Evolutionary conservation across 768 basidiomycete species (phyloP).

Genomic region (Boletales sp.): DNA sequence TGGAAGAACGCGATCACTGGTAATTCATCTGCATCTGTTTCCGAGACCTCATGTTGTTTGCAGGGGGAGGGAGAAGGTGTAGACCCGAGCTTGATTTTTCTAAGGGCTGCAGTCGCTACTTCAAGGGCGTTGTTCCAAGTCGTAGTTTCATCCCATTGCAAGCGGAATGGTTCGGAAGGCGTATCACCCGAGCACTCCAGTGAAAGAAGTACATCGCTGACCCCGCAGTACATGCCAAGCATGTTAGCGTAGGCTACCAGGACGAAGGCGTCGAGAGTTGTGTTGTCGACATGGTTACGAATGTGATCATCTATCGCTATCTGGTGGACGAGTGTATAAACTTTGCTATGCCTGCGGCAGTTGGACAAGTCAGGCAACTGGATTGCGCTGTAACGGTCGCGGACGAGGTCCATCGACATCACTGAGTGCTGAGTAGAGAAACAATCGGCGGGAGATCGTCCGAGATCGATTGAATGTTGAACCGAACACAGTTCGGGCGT

Average conservation of each 20-base stretch:
- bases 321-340: neutral
- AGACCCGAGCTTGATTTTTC: neutral
- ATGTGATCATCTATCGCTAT: constrained; percentile 3
- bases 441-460: no score
- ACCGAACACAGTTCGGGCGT: neutral
- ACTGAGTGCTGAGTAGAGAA: no score
- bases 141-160: constrained; percentile 16
- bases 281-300: neutral
- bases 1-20: constrained; percentile 17
- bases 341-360: constrained; percentile 1
- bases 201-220: constrained; percentile 19
- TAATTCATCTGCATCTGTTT: neutral
- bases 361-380: constrained; percentile 22
- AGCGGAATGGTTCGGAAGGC: constrained; percentile 10
- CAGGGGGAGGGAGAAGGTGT: neutral
- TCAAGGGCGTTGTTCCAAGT: constrained; percentile 14
- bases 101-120: constrained; percentile 5
- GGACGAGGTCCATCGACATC: neutral
- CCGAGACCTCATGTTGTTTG: neutral
- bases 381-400: neutral
- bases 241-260: constrained; percentile 20
- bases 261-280: constrained; percentile 8
- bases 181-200: no score
- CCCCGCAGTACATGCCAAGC: constrained; percentile 22
- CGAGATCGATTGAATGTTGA: no score